Percentiles rank a stretch among this genome's conserved stretches.
Evolutionary conservation across 2,329 filamentous ascomycete genomes (phyloP).

Genomic region (Fusarium sp.): DNA sequence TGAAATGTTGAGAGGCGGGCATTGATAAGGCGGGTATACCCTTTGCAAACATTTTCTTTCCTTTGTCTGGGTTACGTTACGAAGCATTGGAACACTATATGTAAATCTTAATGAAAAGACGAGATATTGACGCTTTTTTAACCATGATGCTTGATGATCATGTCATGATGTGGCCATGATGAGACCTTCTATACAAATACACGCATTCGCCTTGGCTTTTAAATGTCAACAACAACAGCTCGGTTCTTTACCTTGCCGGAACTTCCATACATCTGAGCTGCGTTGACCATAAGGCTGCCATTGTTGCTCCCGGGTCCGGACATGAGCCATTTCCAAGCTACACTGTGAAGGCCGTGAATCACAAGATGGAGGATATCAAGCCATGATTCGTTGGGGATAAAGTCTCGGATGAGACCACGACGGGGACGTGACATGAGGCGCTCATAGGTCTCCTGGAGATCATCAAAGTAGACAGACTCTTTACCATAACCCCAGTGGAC

Average conservation of each 20-base stretch:
- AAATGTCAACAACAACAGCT: constrained; percentile 52
- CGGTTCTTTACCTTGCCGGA: constrained; percentile 60
- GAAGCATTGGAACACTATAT: background rate
- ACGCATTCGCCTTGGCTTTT: background rate
- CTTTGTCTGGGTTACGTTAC: constrained; percentile 11
- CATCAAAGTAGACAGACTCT: constrained; percentile 80
- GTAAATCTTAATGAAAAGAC: constrained; percentile 20
- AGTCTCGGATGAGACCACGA: constrained; percentile 58
- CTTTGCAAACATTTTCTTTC: constrained; percentile 26
- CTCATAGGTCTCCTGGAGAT: constrained; percentile 78
- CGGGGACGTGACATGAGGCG: constrained; percentile 62
- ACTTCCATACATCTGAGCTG: constrained; percentile 66
- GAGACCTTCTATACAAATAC: background rate
- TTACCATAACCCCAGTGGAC: constrained; percentile 81
- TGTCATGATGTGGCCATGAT: background rate
- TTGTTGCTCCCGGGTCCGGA: constrained; percentile 62
- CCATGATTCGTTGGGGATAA: constrained; percentile 61
- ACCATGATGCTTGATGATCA: background rate
- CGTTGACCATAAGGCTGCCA: constrained; percentile 67
- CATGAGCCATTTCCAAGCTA: constrained; percentile 69
- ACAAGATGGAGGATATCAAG: constrained; percentile 58
- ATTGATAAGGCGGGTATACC: constrained; percentile 15
- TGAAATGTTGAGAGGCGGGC: background rate
- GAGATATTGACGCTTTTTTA: background rate
- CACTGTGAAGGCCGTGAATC: constrained; percentile 57